A percentile compares a stretch with the other conserved stretches of the same genome.
These are phyloP conservation scores for Apiotrichum porosum DNA, from an alignment of 1,284 basidiomycete species.

Conservation along the genomic window DNA sequence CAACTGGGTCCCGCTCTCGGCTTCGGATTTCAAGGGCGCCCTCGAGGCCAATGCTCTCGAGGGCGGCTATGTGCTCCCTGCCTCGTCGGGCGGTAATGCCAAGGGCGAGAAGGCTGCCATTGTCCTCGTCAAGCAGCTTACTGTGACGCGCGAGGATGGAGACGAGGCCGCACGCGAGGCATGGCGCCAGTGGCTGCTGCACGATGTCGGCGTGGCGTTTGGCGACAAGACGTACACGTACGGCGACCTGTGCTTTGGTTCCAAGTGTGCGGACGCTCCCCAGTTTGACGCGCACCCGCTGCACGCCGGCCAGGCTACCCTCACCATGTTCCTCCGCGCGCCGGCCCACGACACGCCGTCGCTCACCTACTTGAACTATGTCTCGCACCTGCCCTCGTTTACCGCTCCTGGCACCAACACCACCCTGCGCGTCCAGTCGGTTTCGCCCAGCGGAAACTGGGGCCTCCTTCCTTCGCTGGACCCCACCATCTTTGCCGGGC, in stretches of 20 bases:
- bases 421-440: slow-evolving; percentile 31
- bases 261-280: slow-evolving; percentile 20
- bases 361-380: slow-evolving; percentile 54
- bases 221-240: slow-evolving; percentile 37
- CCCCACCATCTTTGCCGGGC: slow-evolving; percentile 32
- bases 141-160: slow-evolving; percentile 33
- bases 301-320: slow-evolving; percentile 33
- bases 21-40: slow-evolving; percentile 31
- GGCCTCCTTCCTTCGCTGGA: slow-evolving; percentile 40
- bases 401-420: slow-evolving; percentile 26
- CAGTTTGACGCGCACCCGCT: slow-evolving; percentile 34
- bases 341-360: slow-evolving; percentile 54
- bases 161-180: slow-evolving; percentile 20
- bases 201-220: slow-evolving; percentile 35
- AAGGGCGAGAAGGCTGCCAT: slow-evolving; percentile 35
- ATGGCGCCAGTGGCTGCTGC: slow-evolving; percentile 41
- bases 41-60: slow-evolving; percentile 40
- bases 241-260: slow-evolving; percentile 36
- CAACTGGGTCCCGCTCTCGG: slow-evolving; percentile 33
- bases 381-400: slow-evolving; percentile 50
- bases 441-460: slow-evolving; percentile 23
- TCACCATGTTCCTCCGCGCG: slow-evolving; percentile 38
- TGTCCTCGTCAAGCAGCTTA: slow-evolving; percentile 47
- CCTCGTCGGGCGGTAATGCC: slow-evolving; percentile 36
- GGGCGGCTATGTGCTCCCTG: slow-evolving; percentile 35